Evolutionary conservation across 1,284 basidiomycete genomes (phyloP).

Genomic region (Rhodotorula sp.): DNA sequence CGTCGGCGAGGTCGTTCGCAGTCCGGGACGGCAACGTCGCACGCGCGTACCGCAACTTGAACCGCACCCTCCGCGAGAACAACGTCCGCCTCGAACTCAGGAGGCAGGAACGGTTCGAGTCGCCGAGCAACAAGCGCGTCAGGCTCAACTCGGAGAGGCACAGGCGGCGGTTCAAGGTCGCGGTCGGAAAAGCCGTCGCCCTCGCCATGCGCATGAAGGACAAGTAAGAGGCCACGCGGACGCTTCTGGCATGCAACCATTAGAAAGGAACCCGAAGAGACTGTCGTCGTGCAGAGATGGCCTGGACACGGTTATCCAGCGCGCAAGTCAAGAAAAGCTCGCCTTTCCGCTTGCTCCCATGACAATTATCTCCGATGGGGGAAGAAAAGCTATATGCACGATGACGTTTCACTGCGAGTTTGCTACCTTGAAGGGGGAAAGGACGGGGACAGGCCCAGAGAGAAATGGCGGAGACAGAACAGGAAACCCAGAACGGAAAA

Average conservation of each 20-base stretch:
- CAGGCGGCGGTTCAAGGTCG: slow-evolving; percentile 40
- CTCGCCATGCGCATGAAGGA: slow-evolving; percentile 37
- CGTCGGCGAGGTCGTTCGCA: slow-evolving; percentile 28
- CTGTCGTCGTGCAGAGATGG: background rate
- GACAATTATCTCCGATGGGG: background rate
- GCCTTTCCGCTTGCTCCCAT: background rate
- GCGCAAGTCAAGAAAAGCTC: background rate
- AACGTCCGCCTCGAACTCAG: slow-evolving; percentile 32
- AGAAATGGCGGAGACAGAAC: too few relatives aligned
- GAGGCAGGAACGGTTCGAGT: slow-evolving; percentile 38
- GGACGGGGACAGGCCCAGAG: background rate
- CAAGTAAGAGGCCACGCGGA: slow-evolving; percentile 10
- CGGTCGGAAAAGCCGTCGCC: slow-evolving; percentile 37
- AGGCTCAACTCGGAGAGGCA: slow-evolving; percentile 39
- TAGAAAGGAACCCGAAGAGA: too few relatives aligned
- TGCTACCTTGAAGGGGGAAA: background rate
- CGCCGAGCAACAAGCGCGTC: slow-evolving; percentile 35
- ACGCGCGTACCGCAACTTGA: slow-evolving; percentile 33
- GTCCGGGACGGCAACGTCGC: slow-evolving; percentile 31
- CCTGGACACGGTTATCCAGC: too few relatives aligned
- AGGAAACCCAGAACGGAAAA: too few relatives aligned
- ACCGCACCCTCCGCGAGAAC: slow-evolving; percentile 35
- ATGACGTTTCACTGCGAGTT: slow-evolving; percentile 3
- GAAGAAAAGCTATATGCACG: background rate
- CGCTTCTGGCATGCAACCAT: background rate